Base-by-base conservation (phyloP, 73 alveolate genomes). In the Effrenium voratum region DNA sequence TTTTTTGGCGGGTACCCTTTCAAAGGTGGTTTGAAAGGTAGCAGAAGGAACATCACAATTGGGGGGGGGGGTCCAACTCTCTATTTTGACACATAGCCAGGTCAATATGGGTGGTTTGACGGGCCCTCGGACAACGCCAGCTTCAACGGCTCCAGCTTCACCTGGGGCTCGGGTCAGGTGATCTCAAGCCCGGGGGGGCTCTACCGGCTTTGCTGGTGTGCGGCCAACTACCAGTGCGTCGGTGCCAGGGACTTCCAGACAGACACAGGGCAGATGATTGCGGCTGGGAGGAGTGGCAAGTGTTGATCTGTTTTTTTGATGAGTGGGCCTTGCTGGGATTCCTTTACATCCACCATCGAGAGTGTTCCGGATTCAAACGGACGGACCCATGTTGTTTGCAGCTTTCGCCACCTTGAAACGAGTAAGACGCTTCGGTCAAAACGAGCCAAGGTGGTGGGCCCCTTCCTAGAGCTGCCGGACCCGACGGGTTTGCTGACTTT, bases 21-120 rank as follows among this genome's bases (percentile, higher is more conserved):
- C 84, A 87, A 87, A 28, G 95, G 72, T 19, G 41, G 84, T 1
- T 41, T 40, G 43, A 87, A 87, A 26, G 95, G 95, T 24, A 60
- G 84, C 72, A 87, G 84, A n/a, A n/a, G n/a, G n/a, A n/a, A n/a
- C n/a, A n/a, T n/a, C n/a, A n/a, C n/a, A n/a, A n/a, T n/a, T n/a
- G n/a, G n/a, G n/a, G n/a, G n/a, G n/a, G n/a, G n/a, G n/a, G n/a
- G n/a, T n/a, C n/a, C n/a, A n/a, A n/a, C n/a, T n/a, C n/a, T n/a
- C n/a, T n/a, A n/a, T n/a, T n/a, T n/a, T n/a, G n/a, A n/a, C n/a
- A n/a, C n/a, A n/a, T n/a, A n/a, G n/a, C n/a, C n/a, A n/a, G 95
- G 95, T 16, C 95, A 87, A 46, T 87, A 87, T 40, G 95, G 95
- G 28, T 87, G 95, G 95, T 87, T 87, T 73, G 95, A 87, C 34